Conservation (phyloP, 179 eudicot genomes). For the Actinidia arguta region DNA sequence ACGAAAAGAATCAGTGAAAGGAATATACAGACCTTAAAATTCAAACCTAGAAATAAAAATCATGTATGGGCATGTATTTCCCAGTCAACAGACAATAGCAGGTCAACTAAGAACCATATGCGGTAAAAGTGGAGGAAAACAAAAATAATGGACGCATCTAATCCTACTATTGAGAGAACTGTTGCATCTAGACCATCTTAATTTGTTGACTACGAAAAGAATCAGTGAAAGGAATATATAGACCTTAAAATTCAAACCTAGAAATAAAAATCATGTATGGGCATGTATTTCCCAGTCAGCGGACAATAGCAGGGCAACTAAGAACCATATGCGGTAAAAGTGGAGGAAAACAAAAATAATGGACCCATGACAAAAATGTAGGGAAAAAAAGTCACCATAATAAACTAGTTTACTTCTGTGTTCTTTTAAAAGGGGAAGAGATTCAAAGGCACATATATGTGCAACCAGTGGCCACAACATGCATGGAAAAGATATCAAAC, state of each 20-base stretch:
- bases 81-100: neutral
- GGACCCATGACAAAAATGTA: neutral
- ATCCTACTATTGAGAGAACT: conserved; percentile 88
- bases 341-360: too few species aligned
- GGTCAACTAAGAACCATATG: too few species aligned
- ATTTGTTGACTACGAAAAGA: conserved; percentile 49
- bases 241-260: neutral
- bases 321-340: neutral
- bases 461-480: neutral
- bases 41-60: too few species aligned
- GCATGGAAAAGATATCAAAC: neutral
- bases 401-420: neutral
- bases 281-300: neutral
- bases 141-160: too few species aligned
- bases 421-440: neutral
- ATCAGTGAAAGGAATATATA: conserved; percentile 14
- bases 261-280: too few species aligned
- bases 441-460: neutral
- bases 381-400: neutral
- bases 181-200: conserved; percentile 91
- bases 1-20: conserved; percentile 19
- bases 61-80: neutral
- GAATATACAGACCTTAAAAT: conserved; percentile 1
- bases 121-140: neutral
- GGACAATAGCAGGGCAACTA: neutral